These are phyloP conservation scores for Cyberlindnera saturnus DNA, from an alignment of 805 yeast genomes.

Conservation along the genomic window DNA sequence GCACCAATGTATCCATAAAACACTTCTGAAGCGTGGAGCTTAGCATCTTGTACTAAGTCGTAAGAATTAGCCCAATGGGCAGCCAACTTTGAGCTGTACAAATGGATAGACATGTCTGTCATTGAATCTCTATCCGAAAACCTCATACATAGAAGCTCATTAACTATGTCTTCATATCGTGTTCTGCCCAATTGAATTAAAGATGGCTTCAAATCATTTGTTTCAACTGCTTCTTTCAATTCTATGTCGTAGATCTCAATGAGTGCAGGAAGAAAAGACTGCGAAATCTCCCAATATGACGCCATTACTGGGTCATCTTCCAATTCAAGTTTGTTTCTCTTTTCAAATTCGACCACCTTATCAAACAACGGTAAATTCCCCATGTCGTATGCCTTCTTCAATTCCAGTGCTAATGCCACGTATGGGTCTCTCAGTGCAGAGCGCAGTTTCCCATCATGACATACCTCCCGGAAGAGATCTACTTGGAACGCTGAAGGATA, in stretches of 20 bases:
- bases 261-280: background rate
- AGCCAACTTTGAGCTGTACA: background rate
- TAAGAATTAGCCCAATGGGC: conserved; percentile 1
- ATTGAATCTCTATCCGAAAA: conserved; percentile 1
- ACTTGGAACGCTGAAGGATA: conserved; percentile 1
- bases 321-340: background rate
- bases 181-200: conserved; percentile 2
- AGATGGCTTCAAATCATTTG: background rate
- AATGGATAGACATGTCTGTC: background rate
- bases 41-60: background rate
- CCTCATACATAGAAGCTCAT: background rate
- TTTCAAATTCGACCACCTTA: conserved; percentile 1
- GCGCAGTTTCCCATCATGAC: background rate
- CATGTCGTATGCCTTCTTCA: conserved; percentile 5
- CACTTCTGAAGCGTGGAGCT: background rate
- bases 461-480: conserved; percentile 1
- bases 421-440: conserved; percentile 1
- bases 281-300: conserved; percentile 1
- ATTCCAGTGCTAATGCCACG: conserved; percentile 4
- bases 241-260: conserved; percentile 1
- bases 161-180: conserved; percentile 1
- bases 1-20: conserved; percentile 6
- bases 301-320: background rate
- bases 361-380: conserved; percentile 6
- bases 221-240: background rate